Evolutionary conservation across 441 rosid genomes (phyloP).

Genomic region (Erodium moschatum): DNA sequence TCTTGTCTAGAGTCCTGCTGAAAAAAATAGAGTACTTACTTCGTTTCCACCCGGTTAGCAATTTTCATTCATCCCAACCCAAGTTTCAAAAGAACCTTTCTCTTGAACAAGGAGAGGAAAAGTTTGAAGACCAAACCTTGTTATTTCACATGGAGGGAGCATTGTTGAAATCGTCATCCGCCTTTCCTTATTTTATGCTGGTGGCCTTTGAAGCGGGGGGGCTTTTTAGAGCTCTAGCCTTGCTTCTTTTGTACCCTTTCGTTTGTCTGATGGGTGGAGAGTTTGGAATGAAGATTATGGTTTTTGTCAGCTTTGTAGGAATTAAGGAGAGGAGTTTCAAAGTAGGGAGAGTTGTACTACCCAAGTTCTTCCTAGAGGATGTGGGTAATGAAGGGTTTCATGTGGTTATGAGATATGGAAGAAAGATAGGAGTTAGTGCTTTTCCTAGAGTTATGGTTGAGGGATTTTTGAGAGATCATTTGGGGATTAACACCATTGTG

Average conservation of each 20-base stretch:
- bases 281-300: constrained; percentile 38
- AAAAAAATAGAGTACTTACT: background rate
- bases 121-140: constrained; percentile 24
- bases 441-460: constrained; percentile 60
- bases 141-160: constrained; percentile 50
- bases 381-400: constrained; percentile 43
- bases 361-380: constrained; percentile 55
- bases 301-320: constrained; percentile 44
- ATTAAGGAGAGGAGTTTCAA: constrained; percentile 29
- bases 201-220: constrained; percentile 70
- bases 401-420: constrained; percentile 32
- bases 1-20: background rate
- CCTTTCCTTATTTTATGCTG: constrained; percentile 68
- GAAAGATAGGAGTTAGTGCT: constrained; percentile 40
- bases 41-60: background rate
- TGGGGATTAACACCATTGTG: constrained; percentile 40
- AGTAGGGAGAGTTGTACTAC: constrained; percentile 40
- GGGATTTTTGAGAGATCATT: constrained; percentile 42
- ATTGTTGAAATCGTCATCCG: constrained; percentile 37
- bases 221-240: constrained; percentile 37
- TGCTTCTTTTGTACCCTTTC: constrained; percentile 47
- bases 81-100: constrained; percentile 13
- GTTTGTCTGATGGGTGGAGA: constrained; percentile 31
- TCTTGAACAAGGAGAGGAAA: background rate
- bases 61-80: constrained; percentile 10